Percentiles rank a stretch among this genome's conserved stretches.
Conservation (phyloP, 805 yeast species). For the Spencermartinsiella europaea region DNA sequence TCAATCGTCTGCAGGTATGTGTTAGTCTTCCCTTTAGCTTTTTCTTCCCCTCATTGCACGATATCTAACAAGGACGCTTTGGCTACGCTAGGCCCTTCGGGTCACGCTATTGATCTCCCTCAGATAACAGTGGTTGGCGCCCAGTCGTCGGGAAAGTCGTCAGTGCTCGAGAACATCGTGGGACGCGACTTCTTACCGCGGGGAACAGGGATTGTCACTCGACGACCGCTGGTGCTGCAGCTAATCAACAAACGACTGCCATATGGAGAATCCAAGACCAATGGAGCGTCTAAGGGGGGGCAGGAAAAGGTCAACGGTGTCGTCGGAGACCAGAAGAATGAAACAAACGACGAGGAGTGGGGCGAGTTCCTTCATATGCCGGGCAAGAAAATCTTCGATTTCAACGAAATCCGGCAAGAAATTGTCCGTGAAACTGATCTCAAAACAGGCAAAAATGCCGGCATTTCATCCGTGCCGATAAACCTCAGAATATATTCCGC, state of each 20-base stretch:
- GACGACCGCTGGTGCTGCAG: constrained; percentile 79
- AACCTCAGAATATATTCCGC: constrained; percentile 92
- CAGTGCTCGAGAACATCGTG: constrained; percentile 84
- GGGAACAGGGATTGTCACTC: constrained; percentile 86
- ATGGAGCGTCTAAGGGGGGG: not conserved
- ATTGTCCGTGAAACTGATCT: constrained; percentile 88
- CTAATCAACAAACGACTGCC: constrained; percentile 62
- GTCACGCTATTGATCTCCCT: constrained; percentile 80
- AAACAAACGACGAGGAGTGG: constrained; percentile 60
- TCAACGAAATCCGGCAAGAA: constrained; percentile 83
- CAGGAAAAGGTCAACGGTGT: constrained; percentile 2
- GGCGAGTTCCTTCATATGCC: constrained; percentile 96
- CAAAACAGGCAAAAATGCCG: constrained; percentile 64
- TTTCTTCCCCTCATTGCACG: not conserved
- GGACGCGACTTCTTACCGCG: constrained; percentile 89
- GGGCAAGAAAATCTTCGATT: constrained; percentile 78
- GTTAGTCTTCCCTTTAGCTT: not conserved
- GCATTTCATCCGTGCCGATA: constrained; percentile 89
- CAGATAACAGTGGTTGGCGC: constrained; percentile 90
- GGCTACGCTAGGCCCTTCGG: constrained; percentile 76
- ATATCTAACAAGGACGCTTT: constrained; percentile 60
- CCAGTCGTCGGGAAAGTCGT: constrained; percentile 84
- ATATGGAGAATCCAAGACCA: constrained; percentile 1
- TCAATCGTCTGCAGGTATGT: constrained; percentile 59
- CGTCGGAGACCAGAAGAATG: constrained; percentile 10